Evolutionary conservation across 306 rosid genomes (phyloP), one percentile per base, ranked within the genome.

Genomic region (Sophora flavescens): DNA sequence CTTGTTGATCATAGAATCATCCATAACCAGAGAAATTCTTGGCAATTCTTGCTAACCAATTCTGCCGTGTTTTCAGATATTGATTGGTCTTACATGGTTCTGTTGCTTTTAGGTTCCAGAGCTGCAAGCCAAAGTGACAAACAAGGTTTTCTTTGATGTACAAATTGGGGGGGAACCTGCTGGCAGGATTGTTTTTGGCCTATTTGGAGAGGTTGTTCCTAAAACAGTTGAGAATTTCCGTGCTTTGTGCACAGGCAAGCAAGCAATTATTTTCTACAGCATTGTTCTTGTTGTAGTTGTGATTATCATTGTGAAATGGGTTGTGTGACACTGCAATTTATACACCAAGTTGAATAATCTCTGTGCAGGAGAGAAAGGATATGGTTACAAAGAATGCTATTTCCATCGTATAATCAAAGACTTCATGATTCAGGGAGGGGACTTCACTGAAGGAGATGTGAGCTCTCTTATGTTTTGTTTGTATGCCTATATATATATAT

Each of bases 371-470:
- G 93, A 89, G 86, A 93, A 93, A 82, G 97, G 98, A 78, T 93
- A 88, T 82, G 98, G 97, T 65, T 93, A 86, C 83, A 88, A 91
- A 74, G 97, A 88, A 56, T 47, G 82, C 86, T 88, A 84, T 73
- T 93, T 93, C 87, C 97, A 91, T 83, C 96, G 96, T 56, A 84
- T 89, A 77, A 93, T 93, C 71, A 88, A 78, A 63, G 91, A 89
- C 64, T 91, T 93, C 80, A 93, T 93, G 98, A 86, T 91, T 82
- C 98, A 93, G 83, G 97, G 97, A 83, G 98, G 98, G 67, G 98
- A 93, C 78, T 93, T 93, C 89, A 91, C 93, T 28, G 83, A 89
- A 72, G 98, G 98, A 87, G 50, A 93, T 77, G 97, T 91, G 79
- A 77, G 75, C 36, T 33, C 52, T 72, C 63, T 51, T 60, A 52